Evolutionary conservation across 2,329 filamentous ascomycete species (phyloP), one percentile per base, ranked within the genome.

Genomic region (Fusarium drepaniforme): DNA sequence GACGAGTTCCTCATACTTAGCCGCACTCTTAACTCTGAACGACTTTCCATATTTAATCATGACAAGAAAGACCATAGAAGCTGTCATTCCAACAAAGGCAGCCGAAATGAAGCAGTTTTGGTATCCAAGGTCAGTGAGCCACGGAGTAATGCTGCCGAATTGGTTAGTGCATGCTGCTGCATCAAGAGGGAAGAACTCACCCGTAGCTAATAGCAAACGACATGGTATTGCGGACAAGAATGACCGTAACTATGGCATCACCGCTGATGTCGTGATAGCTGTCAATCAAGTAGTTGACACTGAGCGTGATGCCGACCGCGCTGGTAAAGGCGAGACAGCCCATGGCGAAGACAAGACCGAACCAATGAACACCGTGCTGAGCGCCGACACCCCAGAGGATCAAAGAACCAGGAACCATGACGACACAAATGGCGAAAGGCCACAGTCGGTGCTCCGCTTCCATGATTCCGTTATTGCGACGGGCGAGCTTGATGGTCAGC

Each of bases 31-130:
- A 12, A 68, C 57, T 5, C 81, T 73, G 9, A 81, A 61, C 4
- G 25, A 42, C 72, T 83, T 83, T 1, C 88, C 88, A 68, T 81
- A 89, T 73, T 83, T 86, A 13, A 89, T 84, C 74, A 90, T 85
- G 2, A 85, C 56, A 13, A 89, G 79, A 75, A 85, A 83, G 16
- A 82, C 83, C 35, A 84, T 76, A 25, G 84, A 81, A 57, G 84
- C 82, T 7, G 80, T 82, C 65, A 86, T 71, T 0, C 80, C 82
- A 68, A 85, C 70, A 11, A 86, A 85, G 0, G 84, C 85, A 4
- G 82, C 79, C 13, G 85, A 82, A 46, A 87, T 76, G 62, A 83
- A 87, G 6, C 84, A 84, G 66, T 86, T 86, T 49, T 86, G 83
- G 33, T 83, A 81, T 0, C 86, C 86, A 59, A 85, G 76, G 7